Conservation (phyloP, 208 protist species). For the Zelonia costaricensis region DNA sequence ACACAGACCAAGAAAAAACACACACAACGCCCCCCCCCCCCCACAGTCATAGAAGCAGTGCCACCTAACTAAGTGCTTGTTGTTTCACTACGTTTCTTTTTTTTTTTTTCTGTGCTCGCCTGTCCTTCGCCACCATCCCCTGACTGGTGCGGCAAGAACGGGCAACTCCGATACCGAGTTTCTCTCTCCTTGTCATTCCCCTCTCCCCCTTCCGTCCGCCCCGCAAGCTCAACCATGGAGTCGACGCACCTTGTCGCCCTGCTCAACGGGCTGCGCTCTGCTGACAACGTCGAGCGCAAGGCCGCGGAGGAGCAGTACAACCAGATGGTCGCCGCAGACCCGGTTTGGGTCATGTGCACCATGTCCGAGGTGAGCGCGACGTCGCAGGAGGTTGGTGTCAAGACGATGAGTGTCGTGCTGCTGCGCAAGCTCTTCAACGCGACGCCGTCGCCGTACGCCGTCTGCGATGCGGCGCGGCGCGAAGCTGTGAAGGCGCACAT, state of each 20-base stretch:
- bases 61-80: neutral
- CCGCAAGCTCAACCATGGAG: no score
- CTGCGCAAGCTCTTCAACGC: constrained; percentile 75
- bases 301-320: constrained; percentile 78
- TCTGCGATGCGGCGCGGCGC: constrained; percentile 45
- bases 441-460: constrained; percentile 48
- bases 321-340: constrained; percentile 32
- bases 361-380: constrained; percentile 60
- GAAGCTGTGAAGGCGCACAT: constrained; percentile 53
- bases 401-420: constrained; percentile 67
- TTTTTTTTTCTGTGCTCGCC: neutral
- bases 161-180: neutral
- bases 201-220: no score
- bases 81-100: constrained; percentile 7
- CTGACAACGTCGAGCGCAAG: constrained; percentile 72
- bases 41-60: neutral
- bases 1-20: neutral
- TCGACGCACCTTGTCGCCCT: constrained; percentile 45
- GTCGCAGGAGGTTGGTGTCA: constrained; percentile 36
- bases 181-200: neutral
- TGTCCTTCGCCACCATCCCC: no score
- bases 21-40: no score
- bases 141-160: no score
- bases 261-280: constrained; percentile 46
- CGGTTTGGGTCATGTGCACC: constrained; percentile 60